Conservation (phyloP, 2,329 filamentous ascomycete genomes). For the Phyllosticta citrichinensis region DNA sequence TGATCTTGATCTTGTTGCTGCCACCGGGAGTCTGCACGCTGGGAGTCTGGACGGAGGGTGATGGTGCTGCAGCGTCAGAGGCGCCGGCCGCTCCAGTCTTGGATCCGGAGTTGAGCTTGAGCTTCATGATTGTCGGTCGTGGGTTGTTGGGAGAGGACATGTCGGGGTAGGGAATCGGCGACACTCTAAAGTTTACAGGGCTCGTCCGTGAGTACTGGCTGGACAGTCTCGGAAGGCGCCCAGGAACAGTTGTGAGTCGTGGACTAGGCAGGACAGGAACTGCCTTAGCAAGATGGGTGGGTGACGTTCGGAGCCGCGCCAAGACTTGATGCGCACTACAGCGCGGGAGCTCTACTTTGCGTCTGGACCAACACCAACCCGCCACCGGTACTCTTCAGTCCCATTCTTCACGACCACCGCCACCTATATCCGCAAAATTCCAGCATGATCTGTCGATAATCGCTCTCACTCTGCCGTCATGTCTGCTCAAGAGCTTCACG, state of each 20-base stretch:
- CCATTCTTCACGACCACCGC: neutral
- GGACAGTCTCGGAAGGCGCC: neutral
- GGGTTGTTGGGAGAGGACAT: slow-evolving; percentile 3
- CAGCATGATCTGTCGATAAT: neutral
- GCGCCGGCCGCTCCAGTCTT: neutral
- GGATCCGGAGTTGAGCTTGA: slow-evolving; percentile 16
- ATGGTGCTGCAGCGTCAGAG: neutral
- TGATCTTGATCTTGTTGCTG: slow-evolving; percentile 31
- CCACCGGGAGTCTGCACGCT: slow-evolving; percentile 5
- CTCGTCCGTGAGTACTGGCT: neutral
- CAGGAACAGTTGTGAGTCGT: neutral
- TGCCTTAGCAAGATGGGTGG: neutral
- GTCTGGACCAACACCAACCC: neutral
- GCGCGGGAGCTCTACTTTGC: slow-evolving; percentile 7
- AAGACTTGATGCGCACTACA: neutral
- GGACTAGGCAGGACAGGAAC: neutral
- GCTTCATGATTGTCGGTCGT: slow-evolving; percentile 16
- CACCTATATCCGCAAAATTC: neutral
- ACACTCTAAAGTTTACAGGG: neutral
- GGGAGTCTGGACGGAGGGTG: neutral
- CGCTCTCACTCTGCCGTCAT: slow-evolving; percentile 13
- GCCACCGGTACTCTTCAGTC: neutral
- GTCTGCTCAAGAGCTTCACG: slow-evolving; percentile 41
- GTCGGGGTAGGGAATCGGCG: neutral
- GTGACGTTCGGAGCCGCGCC: slow-evolving; percentile 5